Percentiles rank a stretch among this genome's conserved stretches.
Conservation (phyloP, 179 eudicot genomes). For the Silene noctiflora region DNA sequence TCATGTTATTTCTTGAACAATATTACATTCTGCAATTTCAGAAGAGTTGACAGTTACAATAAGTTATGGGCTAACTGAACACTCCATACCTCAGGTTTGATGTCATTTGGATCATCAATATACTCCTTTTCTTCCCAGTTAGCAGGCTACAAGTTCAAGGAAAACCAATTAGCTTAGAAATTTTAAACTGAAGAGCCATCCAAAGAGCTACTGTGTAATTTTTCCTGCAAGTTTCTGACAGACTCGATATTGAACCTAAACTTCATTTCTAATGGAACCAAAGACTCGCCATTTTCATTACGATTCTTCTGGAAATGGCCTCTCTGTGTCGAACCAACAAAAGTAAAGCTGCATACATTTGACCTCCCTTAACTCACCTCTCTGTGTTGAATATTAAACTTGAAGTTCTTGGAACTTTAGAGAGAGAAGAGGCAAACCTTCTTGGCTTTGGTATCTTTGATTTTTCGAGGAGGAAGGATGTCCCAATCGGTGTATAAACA, state of each 20-base stretch:
- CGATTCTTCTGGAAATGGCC: too few relatives aligned
- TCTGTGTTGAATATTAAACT: too few relatives aligned
- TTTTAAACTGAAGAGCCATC: neutral
- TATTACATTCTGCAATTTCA: neutral
- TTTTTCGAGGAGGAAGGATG: constrained; percentile 68
- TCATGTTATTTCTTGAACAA: neutral
- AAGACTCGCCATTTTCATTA: too few relatives aligned
- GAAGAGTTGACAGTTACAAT: neutral
- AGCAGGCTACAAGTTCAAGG: constrained; percentile 43
- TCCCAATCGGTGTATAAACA: constrained; percentile 83
- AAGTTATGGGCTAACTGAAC: neutral
- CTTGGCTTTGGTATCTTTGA: constrained; percentile 64
- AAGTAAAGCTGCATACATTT: too few relatives aligned
- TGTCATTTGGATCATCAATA: constrained; percentile 54
- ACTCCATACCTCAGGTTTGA: constrained; percentile 61
- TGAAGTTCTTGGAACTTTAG: too few relatives aligned
- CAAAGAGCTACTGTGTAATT: neutral
- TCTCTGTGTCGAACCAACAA: too few relatives aligned
- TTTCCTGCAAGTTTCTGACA: constrained; percentile 6
- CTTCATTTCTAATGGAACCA: neutral
- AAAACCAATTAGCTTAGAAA: neutral
- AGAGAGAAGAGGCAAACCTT: constrained; percentile 37
- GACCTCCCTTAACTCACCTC: too few relatives aligned
- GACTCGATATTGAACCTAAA: too few relatives aligned
- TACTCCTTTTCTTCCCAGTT: constrained; percentile 87